A percentile compares a stretch with the other conserved stretches of the same genome.
Evolutionary conservation across 805 yeast species (phyloP).

Genomic region (Candida sanyiensis): DNA sequence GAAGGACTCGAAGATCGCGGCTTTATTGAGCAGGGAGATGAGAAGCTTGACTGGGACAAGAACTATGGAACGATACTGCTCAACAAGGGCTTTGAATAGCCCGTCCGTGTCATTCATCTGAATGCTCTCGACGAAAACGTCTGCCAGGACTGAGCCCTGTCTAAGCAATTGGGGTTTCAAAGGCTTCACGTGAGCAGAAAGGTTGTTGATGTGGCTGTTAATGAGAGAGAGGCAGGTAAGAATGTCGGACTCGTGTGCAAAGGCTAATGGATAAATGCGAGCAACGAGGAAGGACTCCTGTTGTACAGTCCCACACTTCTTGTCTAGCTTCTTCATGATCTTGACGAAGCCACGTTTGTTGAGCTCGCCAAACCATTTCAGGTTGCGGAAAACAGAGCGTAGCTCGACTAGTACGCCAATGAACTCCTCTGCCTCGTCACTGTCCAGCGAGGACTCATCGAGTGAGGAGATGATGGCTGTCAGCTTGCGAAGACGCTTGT

Average conservation of each 20-base stretch:
- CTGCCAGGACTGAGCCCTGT: slow-evolving; percentile 17
- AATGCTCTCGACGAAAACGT: slow-evolving; percentile 24
- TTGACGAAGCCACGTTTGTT: slow-evolving; percentile 86
- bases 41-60: slow-evolving; percentile 49
- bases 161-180: slow-evolving; percentile 3
- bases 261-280: slow-evolving; percentile 67
- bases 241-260: slow-evolving; percentile 65
- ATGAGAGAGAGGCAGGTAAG: slow-evolving; percentile 46
- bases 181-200: slow-evolving; percentile 38
- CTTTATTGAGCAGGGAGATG: slow-evolving; percentile 57
- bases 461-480: slow-evolving; percentile 26
- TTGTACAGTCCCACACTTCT: slow-evolving; percentile 60
- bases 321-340: slow-evolving; percentile 85
- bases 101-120: slow-evolving; percentile 39
- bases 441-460: slow-evolving; percentile 24
- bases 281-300: slow-evolving; percentile 56
- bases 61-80: slow-evolving; percentile 39
- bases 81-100: slow-evolving; percentile 40
- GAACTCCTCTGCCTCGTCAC: slow-evolving; percentile 56
- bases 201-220: slow-evolving; percentile 44
- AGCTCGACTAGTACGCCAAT: slow-evolving; percentile 67
- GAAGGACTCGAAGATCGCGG: slow-evolving; percentile 51
- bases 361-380: slow-evolving; percentile 91
- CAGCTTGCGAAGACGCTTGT: slow-evolving; percentile 54
- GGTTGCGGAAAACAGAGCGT: slow-evolving; percentile 67